Percentiles rank a stretch among this genome's conserved stretches.
phyloP scores from a whole-genome alignment of 1,139 yeast species.

The Candida sojae region DNA sequence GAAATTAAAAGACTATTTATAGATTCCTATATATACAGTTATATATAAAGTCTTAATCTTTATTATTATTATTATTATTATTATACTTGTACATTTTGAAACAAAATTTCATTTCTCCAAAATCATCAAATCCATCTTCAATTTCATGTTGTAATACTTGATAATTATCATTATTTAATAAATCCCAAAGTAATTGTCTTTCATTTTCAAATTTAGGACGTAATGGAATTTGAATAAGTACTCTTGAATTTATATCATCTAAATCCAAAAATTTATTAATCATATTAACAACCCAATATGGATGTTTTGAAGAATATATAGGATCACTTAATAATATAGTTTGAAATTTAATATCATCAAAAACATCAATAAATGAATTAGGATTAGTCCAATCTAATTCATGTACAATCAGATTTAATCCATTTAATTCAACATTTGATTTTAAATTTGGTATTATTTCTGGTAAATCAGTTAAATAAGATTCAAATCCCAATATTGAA shows the following conservation, averaged over 20 bases:
- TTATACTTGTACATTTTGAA: slow-evolving; percentile 42
- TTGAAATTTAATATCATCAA: slow-evolving; percentile 36
- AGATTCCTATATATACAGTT: slow-evolving; percentile 5
- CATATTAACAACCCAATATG: slow-evolving; percentile 67
- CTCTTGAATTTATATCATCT: slow-evolving; percentile 32
- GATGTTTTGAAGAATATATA: slow-evolving; percentile 81
- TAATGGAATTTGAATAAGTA: slow-evolving; percentile 75
- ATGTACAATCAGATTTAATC: slow-evolving; percentile 35
- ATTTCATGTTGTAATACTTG: slow-evolving; percentile 24
- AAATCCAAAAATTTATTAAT: slow-evolving; percentile 41
- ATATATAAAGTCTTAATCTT: no score
- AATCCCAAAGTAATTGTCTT: slow-evolving; percentile 58
- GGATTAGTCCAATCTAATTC: slow-evolving; percentile 82
- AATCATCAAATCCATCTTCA: slow-evolving; percentile 80
- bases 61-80: no score
- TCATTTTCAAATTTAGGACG: slow-evolving; percentile 68
- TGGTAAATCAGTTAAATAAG: slow-evolving; percentile 73
- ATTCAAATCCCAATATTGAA: slow-evolving; percentile 47
- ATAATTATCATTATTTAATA: slow-evolving; percentile 40
- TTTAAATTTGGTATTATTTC: slow-evolving; percentile 72
- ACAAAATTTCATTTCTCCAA: slow-evolving; percentile 69
- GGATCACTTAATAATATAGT: slow-evolving; percentile 84
- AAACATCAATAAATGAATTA: slow-evolving; percentile 27
- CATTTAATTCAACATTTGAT: slow-evolving; percentile 58
- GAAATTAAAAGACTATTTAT: slow-evolving; percentile 65